Conservation (phyloP, 1,284 basidiomycete species). For the Pyrrhoderma lamaoense region DNA sequence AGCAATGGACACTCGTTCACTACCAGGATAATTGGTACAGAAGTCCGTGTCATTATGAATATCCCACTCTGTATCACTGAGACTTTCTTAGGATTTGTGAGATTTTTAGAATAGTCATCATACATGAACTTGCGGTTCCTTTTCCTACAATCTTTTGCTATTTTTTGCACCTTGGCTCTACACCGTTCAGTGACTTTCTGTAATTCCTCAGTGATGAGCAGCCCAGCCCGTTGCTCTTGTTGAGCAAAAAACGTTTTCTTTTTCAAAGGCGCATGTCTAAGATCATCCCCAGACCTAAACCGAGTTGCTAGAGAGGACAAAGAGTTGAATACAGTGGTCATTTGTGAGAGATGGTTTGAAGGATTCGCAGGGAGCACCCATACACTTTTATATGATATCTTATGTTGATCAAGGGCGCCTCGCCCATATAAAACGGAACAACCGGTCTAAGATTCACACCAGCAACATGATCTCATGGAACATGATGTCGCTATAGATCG, state of each 20-base stretch:
- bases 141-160: slow-evolving; percentile 31
- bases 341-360: no score
- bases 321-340: no score
- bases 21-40: slow-evolving; percentile 35
- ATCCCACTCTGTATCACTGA: slow-evolving; percentile 46
- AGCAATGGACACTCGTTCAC: slow-evolving; percentile 21
- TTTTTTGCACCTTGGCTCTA: slow-evolving; percentile 31
- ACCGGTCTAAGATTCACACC: no score
- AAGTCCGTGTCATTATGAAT: slow-evolving; percentile 36
- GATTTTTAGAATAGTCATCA: slow-evolving; percentile 17
- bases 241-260: slow-evolving; percentile 12
- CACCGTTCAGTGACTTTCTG: slow-evolving; percentile 35
- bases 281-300: no score
- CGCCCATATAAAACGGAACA: no score
- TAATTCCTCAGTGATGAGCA: slow-evolving; percentile 33
- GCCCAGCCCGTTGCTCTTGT: slow-evolving; percentile 15
- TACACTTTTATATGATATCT: no score
- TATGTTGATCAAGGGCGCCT: no score
- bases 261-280: no score
- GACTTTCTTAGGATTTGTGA: neutral
- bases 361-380: no score
- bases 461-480: no score
- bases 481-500: no score
- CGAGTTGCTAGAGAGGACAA: no score
- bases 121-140: slow-evolving; percentile 31